Percentiles rank a stretch among this genome's conserved stretches.
phyloP scores from a whole-genome alignment of 257 asterid genomes.

The Solanum ossicruentum region DNA sequence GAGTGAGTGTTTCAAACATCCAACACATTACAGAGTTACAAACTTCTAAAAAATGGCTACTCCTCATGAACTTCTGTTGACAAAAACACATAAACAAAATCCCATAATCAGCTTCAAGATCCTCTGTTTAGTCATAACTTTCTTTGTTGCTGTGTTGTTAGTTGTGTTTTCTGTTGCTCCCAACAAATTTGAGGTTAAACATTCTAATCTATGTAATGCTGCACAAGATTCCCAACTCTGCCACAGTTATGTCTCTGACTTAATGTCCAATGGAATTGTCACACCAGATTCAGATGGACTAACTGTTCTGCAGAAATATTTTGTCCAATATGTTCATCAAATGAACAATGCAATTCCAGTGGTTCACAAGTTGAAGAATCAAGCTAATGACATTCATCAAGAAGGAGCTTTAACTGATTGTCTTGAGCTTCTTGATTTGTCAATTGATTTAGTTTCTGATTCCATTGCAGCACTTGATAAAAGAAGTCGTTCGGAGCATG shows the following conservation, averaged over 20 bases:
- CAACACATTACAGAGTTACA: background rate
- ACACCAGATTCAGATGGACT: background rate
- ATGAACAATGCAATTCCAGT: conserved; percentile 2
- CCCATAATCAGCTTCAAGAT: conserved; percentile 7
- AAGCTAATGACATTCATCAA: conserved; percentile 5
- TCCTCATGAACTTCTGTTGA: conserved; percentile 16
- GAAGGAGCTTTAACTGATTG: conserved; percentile 31
- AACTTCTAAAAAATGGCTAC: conserved; percentile 10
- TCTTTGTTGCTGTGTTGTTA: conserved; percentile 1
- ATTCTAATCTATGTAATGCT: conserved; percentile 4
- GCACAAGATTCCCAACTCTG: conserved; percentile 23
- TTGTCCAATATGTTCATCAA: conserved; percentile 12
- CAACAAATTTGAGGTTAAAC: background rate
- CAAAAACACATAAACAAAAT: background rate
- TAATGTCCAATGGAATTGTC: background rate
- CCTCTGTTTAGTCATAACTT: conserved; percentile 9
- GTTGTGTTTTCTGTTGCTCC: conserved; percentile 10
- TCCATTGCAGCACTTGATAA: conserved; percentile 11
- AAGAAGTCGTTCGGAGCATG: background rate
- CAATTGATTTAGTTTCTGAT: conserved; percentile 21
- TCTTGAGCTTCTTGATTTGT: conserved; percentile 25
- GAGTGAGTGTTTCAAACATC: background rate
- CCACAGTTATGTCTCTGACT: conserved; percentile 8
- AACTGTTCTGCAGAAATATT: conserved; percentile 2
- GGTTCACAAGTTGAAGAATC: background rate